phyloP scores from a whole-genome alignment of 495 filamentous ascomycete genomes.

The Bacidia rubella region DNA sequence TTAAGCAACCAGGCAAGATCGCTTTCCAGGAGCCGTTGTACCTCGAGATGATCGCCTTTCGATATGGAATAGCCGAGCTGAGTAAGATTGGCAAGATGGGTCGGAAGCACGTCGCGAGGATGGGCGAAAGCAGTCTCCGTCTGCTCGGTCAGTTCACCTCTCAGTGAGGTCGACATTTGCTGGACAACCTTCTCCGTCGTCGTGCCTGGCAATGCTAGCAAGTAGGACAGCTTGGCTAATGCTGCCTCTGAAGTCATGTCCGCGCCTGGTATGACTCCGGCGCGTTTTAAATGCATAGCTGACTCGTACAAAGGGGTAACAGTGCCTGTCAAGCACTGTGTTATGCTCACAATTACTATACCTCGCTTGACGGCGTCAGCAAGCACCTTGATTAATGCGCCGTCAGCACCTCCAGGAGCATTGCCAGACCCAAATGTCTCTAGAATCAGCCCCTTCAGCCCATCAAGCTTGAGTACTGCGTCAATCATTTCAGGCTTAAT shows the following conservation, averaged over 20 bases:
- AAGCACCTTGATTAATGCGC: constrained; percentile 69
- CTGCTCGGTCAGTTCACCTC: constrained; percentile 78
- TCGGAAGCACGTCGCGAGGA: constrained; percentile 41
- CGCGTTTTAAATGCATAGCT: constrained; percentile 72
- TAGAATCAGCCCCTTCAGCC: constrained; percentile 70
- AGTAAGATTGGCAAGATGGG: constrained; percentile 42
- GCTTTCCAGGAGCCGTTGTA: constrained; percentile 50
- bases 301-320: constrained; percentile 87
- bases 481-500: constrained; percentile 94
- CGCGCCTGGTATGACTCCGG: constrained; percentile 82
- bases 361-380: constrained; percentile 63
- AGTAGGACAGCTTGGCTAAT: constrained; percentile 82
- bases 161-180: constrained; percentile 61
- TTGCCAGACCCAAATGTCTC: constrained; percentile 97
- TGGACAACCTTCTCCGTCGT: constrained; percentile 46
- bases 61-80: constrained; percentile 72
- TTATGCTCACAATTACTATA: constrained; percentile 84
- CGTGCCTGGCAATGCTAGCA: constrained; percentile 58
- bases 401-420: constrained; percentile 73
- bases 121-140: constrained; percentile 54
- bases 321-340: constrained; percentile 75
- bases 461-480: constrained; percentile 65
- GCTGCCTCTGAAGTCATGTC: constrained; percentile 93
- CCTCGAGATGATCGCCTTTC: constrained; percentile 50
- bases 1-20: constrained; percentile 58